Percentiles rank a stretch among this genome's conserved stretches.
phyloP scores from a whole-genome alignment of 192 early-diverging fungal genomes.

The Linnemannia hyalina region DNA sequence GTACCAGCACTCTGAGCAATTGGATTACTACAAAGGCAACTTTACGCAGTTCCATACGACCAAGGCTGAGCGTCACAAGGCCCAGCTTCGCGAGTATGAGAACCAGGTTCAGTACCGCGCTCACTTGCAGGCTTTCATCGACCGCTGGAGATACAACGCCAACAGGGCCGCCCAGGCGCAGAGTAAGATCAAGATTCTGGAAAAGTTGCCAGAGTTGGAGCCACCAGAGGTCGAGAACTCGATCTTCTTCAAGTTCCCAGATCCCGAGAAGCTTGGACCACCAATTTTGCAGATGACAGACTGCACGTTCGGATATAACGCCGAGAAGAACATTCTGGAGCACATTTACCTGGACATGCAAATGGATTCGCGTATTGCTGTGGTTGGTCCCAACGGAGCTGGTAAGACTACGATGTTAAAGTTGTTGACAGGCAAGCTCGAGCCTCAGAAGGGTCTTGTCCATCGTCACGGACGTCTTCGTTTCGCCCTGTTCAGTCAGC shows the following conservation, averaged over 20 bases:
- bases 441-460: constrained; percentile 83
- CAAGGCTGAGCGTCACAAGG: constrained; percentile 91
- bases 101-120: constrained; percentile 93
- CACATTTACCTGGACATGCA: constrained; percentile 94
- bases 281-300: constrained; percentile 97
- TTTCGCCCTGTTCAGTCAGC: constrained; percentile 96
- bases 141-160: constrained; percentile 99
- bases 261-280: constrained; percentile 94
- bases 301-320: constrained; percentile 90
- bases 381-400: constrained; percentile 99
- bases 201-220: constrained; percentile 94
- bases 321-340: constrained; percentile 83
- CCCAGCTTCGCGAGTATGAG: constrained; percentile 95
- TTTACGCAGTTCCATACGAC: constrained; percentile 92
- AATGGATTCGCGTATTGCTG: constrained; percentile 97
- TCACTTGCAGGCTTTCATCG: constrained; percentile 98
- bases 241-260: constrained; percentile 91
- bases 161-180: constrained; percentile 98
- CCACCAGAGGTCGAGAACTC: constrained; percentile 84
- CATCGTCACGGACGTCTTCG: constrained; percentile 94
- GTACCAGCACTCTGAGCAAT: constrained; percentile 91
- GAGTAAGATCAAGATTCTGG: constrained; percentile 97
- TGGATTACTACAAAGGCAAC: constrained; percentile 97
- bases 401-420: constrained; percentile 98
- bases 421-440: constrained; percentile 87